Evolutionary conservation across 1,284 basidiomycete genomes (phyloP), one percentile per base, ranked within the genome.

Genomic region (Peniophora sp.): DNA sequence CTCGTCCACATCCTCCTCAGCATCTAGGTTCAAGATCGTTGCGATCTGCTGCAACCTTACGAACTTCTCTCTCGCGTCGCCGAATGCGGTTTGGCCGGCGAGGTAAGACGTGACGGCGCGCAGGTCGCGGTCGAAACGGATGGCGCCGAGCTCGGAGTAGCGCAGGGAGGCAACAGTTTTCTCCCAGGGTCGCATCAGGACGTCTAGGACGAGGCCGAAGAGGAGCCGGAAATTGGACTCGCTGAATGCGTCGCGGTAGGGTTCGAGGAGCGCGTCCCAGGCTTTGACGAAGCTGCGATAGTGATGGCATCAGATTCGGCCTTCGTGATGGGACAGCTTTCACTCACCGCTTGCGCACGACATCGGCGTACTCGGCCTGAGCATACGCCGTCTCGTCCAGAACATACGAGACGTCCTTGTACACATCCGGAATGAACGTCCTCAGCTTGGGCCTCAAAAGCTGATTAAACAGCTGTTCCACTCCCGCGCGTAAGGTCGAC

Each of bases 101-200:
- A 99, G 77, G 66, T 89, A 93, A 2, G 83, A 78, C 12, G 83
- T 84, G 53, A 98, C 79, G 2, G 88, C 80, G 34, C 97, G 79
- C 37, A 99, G 70, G 64, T 99, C 97, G 24, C 90, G 83, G 62
- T 99, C 97, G 64, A 97, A 97, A 14, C 93, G 88, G 54, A 99
- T 87, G 2, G 95, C 95, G n/a, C 97, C 97, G 48, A 98, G 79
- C 89, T 98, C 96, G 12, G 90, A 90, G 63, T 92, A 98, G 62
- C 81, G 85, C 65, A 97, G 78, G 2, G 80, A 75, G 60, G 87
- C 72, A 20, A 95, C 73, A 61, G 86, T 80, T 64, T 88, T 92
- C 69, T 99, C 97, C 94, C 95, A 98, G 34, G 94, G 94, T 39
- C 89, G 76, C 15, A 96, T 82, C 23, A 99, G 72, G 1, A 88